Percentiles rank a stretch among this genome's conserved stretches.
Evolutionary conservation across 2,329 filamentous ascomycete species (phyloP).

Genomic region (Aspergillus ibericus): DNA sequence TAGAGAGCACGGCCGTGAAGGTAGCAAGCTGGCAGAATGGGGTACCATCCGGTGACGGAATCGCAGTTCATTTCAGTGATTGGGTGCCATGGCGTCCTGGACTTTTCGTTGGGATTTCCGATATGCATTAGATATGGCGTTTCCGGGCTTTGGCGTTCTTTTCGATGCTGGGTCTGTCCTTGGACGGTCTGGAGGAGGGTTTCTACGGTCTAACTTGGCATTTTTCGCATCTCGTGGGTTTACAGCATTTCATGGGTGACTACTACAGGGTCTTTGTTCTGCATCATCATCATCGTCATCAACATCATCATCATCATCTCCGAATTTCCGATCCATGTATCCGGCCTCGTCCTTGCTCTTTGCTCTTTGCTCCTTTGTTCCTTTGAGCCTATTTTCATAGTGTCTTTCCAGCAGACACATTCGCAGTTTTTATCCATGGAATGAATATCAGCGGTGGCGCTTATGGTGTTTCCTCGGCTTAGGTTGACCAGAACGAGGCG

Average conservation of each 20-base stretch:
- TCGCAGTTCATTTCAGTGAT: slow-evolving; percentile 1
- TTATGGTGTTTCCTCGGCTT: slow-evolving; percentile 29
- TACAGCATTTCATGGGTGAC: slow-evolving; percentile 25
- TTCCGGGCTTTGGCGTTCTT: slow-evolving; percentile 28
- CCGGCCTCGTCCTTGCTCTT: slow-evolving; percentile 12
- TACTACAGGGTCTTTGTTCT: slow-evolving; percentile 16
- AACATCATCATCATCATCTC: slow-evolving; percentile 9
- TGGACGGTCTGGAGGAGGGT: slow-evolving; percentile 27
- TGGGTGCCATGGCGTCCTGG: slow-evolving; percentile 15
- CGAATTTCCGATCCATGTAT: slow-evolving; percentile 23
- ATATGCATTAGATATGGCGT: slow-evolving; percentile 39
- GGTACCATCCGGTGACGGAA: slow-evolving; percentile 68
- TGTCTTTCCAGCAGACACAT: slow-evolving; percentile 2
- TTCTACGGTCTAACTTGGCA: slow-evolving; percentile 28
- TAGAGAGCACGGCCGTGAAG: slow-evolving; percentile 65
- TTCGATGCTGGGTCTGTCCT: slow-evolving; percentile 22
- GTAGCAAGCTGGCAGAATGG: slow-evolving; percentile 70
- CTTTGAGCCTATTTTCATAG: slow-evolving; percentile 6
- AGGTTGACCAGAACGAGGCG: slow-evolving; percentile 20
- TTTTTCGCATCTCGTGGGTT: slow-evolving; percentile 32
- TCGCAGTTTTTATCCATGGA: slow-evolving; percentile 14
- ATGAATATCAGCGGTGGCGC: slow-evolving; percentile 33
- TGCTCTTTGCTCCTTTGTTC: slow-evolving; percentile 11
- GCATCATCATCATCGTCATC: slow-evolving; percentile 10
- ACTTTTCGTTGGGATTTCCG: slow-evolving; percentile 18